Percentiles rank a stretch among this genome's conserved stretches.
Conservation (phyloP, 768 basidiomycete genomes). For the Steccherinum ochraceum region DNA sequence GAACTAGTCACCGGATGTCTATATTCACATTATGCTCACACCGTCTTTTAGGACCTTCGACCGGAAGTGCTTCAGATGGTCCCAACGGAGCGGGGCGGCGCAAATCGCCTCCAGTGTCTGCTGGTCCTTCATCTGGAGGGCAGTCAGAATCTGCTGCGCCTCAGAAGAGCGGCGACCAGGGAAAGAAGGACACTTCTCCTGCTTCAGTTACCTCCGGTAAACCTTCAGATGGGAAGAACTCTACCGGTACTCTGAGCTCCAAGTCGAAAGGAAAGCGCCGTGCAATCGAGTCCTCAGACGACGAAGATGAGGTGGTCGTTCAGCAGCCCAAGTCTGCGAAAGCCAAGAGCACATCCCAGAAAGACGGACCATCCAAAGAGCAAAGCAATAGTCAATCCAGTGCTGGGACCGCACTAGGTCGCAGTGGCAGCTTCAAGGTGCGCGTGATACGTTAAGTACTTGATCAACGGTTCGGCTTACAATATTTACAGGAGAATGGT, state of each 20-base stretch:
- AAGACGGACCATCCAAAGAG: background rate
- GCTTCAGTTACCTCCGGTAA: background rate
- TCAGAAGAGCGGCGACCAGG: too few relatives aligned
- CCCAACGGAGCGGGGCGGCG: too few relatives aligned
- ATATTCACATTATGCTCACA: too few relatives aligned
- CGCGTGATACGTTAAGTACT: too few relatives aligned
- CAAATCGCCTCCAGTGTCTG: too few relatives aligned
- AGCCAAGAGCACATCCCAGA: background rate
- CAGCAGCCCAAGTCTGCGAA: conserved; percentile 4
- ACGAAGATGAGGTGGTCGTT: conserved; percentile 12
- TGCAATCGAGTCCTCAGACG: conserved; percentile 15
- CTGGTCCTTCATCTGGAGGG: too few relatives aligned
- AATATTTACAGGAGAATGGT: conserved; percentile 1
- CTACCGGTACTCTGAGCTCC: background rate
- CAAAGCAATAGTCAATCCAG: background rate
- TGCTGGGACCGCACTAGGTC: background rate
- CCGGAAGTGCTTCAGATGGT: too few relatives aligned
- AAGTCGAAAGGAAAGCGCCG: conserved; percentile 13
- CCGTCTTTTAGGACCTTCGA: too few relatives aligned
- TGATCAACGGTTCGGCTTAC: too few relatives aligned
- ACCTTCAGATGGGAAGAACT: background rate
- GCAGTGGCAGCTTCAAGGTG: background rate
- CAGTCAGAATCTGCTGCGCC: too few relatives aligned
- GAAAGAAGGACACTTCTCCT: too few relatives aligned
- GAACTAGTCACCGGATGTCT: too few relatives aligned